Evolutionary conservation across 192 early-diverging fungal genomes (phyloP), one percentile per base, ranked within the genome.

Genomic region (Phlyctochytrium bullatum): DNA sequence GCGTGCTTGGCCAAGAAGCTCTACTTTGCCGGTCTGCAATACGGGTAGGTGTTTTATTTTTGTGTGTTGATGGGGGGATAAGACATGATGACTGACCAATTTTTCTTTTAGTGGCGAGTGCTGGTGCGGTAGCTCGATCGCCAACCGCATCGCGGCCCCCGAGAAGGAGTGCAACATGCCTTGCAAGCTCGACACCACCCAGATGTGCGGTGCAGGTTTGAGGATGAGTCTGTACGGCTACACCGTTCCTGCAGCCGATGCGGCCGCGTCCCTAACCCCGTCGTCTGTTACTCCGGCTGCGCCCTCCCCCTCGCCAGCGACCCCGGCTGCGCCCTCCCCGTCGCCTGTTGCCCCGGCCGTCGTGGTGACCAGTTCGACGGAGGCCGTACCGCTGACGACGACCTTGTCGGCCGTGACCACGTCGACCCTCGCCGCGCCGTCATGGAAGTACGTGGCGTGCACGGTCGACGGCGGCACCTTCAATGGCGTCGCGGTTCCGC

Each of bases 21-120:
- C 20, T 27, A 20, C 27, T 57, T 6, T 20, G 40, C 40, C 54
- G 54, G 54, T 10, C 14, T 57, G 12, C 12, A 57, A 57, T 57
- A 57, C 54, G 54, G 54, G 54, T 57, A 14, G 6, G 40, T 47
- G 20, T 47, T 47, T 47, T 47, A 47, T 47, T 47, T 20, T 47
- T 47, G 6, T 47, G 6, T 20, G 6, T 47, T 20, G 10, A n/a
- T n/a, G n/a, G n/a, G 40, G 6, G 20, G 40, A 47, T 14, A 20
- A 6, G 40, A 20, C 40, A 47, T 47, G 40, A 47, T 47, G 6
- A 20, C 20, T 47, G 20, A 47, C 6, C 40, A n/a, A n/a, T n/a
- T n/a, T 6, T 47, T 47, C 6, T 20, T 20, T 47, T 47, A 47
- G 40, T 20, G 40, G 40, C 54, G 54, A 57, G 27, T 57, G 54